Conservation (phyloP, 2,329 filamentous ascomycete genomes). For the Trichoderma atrobrunneum region DNA sequence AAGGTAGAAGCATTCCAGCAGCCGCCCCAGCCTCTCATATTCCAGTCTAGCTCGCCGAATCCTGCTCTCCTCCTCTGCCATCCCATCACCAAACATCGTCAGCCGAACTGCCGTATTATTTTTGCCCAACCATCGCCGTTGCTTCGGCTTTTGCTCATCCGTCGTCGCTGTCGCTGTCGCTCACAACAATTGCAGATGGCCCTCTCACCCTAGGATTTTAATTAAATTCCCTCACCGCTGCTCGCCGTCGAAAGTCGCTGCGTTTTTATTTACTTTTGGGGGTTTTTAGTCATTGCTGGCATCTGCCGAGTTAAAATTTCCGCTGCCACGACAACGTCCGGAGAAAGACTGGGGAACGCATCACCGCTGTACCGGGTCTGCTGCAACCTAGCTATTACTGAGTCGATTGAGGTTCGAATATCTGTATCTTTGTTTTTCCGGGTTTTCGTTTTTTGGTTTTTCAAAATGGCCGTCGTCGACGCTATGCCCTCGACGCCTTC, state of each 20-base stretch:
- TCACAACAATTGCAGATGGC: neutral
- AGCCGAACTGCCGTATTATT: constrained; percentile 12
- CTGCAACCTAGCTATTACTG: neutral
- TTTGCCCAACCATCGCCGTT: neutral
- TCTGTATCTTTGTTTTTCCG: constrained; percentile 11
- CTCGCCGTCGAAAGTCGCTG: neutral
- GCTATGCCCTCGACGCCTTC: constrained; percentile 55
- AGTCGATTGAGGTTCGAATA: neutral
- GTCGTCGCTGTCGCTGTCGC: neutral
- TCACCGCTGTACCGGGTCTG: neutral
- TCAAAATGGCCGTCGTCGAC: constrained; percentile 31
- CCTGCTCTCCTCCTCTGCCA: constrained; percentile 22
- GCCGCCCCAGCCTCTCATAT: constrained; percentile 24
- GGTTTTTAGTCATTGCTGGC: constrained; percentile 11
- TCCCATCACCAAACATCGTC: constrained; percentile 23
- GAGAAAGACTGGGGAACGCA: constrained; percentile 6
- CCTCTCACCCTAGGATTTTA: constrained; percentile 1
- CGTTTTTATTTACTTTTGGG: constrained; percentile 3
- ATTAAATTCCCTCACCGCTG: constrained; percentile 16
- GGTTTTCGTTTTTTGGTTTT: neutral
- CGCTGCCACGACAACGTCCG: constrained; percentile 19
- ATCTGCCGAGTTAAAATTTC: constrained; percentile 19
- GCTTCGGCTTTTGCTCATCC: constrained; percentile 5
- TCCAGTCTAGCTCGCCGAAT: constrained; percentile 23
- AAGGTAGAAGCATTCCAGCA: constrained; percentile 20